Base-by-base conservation (phyloP, 768 basidiomycete species). In the Gelatoporia subvermispora region DNA sequence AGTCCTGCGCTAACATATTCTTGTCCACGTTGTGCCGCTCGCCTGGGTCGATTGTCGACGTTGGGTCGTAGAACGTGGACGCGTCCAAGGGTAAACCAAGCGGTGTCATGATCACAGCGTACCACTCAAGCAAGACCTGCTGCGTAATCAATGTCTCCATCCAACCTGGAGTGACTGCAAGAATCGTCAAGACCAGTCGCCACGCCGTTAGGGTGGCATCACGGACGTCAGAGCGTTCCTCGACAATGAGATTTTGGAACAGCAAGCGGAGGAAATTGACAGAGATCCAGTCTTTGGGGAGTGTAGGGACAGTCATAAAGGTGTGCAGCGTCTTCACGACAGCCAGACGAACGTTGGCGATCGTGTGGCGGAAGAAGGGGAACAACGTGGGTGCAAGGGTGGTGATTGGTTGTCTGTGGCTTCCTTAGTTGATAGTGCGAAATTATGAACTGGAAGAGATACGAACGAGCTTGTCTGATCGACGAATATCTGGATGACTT, bases 301-400 rank as follows among this genome's bases (percentile, higher is more conserved):
- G 76, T 0, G 82, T 78, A 7, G 81, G 66, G 8, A 92, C 86
- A 20, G 75, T 71, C 77, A 96, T 87, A 68, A 98, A 94, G 8
- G 87, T 85, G 47, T 83, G 77, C 9, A 98, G 71, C 0, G 93
- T 93, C 51, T 89, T 85, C 39, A 94, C 88, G 2, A 98, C 94
- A 2, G 96, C 86, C 13, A 94, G 75, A 8, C 96, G 90, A 47
- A 99, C 96, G 51, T 85, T 86, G 1, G 88, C 68, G 59, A 99
- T 98, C 0, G 95, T 94, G 65, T 99, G 96, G 16, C 96, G 89
- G 70, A 97, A 94, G 75, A 95, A 97, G 3, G 95, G 91, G 68
- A 92, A 98, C 4, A 95, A 71, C 1, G 87, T 89, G 2, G 88
- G 87, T 5, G 94, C 88, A 48, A 96, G 78, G 3, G 77, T 77